Base-by-base conservation (phyloP, 495 filamentous ascomycete genomes). In the Pseudomonodictys pantanalensis region DNA sequence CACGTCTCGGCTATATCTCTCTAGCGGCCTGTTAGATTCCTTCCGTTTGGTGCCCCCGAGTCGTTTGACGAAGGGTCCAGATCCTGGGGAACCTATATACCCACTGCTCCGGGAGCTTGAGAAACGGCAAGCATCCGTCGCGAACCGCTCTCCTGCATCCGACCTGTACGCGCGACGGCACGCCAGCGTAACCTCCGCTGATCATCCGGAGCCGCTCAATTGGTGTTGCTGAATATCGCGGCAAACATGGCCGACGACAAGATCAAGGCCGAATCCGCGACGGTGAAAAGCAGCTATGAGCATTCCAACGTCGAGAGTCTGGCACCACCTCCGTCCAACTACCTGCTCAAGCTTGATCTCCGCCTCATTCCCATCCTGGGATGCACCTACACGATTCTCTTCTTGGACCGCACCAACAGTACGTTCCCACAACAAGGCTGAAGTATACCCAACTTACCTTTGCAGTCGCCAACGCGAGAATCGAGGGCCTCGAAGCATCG, bases 391-490 rank as follows among this genome's bases (percentile, higher is more conserved):
- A 62, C 59, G 12, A 50, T 66, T 29, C 43, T 62, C 20, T 66
- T 66, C 28, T 33, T 66, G 20, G 62, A 66, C 47, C 51, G 62
- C 18, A 66, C 57, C 26, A 66, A 66, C 55, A 65, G 61, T 65
- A 48, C 9, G 60, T 57, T 18, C 15, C 24, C 23, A 1, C 35
- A 32, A 17, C 24, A 48, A 10, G 22, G 38, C 29, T 29, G 18
- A 10, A 45, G 28, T 24, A 35, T 38, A 8, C 2, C 20, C 24
- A n/a, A 62, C 43, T 64, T 11, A 64, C 54, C 10, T 42, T 8
- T 32, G 18, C 38, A 65, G 64, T 66, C 50, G 64, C 64, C 45
- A 66, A 66, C 46, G 64, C 64, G 3, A 49, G 64, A 28, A 66
- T 66, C 28, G 64, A 66, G 26, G 64, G 64, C 18, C 59, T 66